Conservation (phyloP, 352 stramenopile species). For the Globisporangium takayamanum region DNA sequence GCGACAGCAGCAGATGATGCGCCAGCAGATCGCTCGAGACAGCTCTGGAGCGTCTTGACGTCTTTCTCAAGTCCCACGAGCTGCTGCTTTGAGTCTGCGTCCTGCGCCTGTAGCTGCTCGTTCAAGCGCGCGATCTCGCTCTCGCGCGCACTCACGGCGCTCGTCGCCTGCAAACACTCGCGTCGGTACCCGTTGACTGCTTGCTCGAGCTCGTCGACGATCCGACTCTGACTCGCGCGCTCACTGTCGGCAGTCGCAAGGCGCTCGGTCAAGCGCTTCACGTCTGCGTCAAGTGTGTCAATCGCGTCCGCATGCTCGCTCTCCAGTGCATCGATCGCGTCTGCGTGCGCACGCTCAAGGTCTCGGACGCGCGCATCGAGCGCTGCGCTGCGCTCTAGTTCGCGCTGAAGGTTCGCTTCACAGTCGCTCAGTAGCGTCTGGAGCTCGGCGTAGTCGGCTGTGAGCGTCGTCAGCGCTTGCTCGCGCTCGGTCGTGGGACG, state of each 20-base stretch:
- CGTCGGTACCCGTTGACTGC: constrained; percentile 7
- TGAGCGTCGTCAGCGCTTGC: not conserved
- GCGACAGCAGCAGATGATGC: not conserved
- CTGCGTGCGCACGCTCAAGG: constrained; percentile 1
- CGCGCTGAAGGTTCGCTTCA: constrained; percentile 4
- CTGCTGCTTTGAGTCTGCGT: constrained; percentile 9
- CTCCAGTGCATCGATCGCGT: constrained; percentile 3
- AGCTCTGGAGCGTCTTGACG: constrained; percentile 1
- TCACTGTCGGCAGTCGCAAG: constrained; percentile 4
- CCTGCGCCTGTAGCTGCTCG: constrained; percentile 14
- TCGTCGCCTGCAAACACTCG: not conserved
- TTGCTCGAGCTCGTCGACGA: constrained; percentile 10
- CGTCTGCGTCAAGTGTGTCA: constrained; percentile 1
- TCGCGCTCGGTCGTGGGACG: not conserved
- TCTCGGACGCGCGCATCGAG: constrained; percentile 2
- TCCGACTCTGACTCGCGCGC: not conserved
- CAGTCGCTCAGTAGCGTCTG: constrained; percentile 1
- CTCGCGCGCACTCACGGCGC: constrained; percentile 2
- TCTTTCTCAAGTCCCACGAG: constrained; percentile 3
- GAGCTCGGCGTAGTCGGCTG: not conserved
- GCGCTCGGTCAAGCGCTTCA: constrained; percentile 1
- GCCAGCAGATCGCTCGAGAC: not conserved
- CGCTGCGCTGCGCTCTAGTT: not conserved
- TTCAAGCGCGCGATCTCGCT: constrained; percentile 11
- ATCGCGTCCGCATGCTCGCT: not conserved